Percentiles rank a stretch among this genome's conserved stretches.
phyloP scores from a whole-genome alignment of 768 basidiomycete genomes.

The Phlebiopsis flavidoalba region DNA sequence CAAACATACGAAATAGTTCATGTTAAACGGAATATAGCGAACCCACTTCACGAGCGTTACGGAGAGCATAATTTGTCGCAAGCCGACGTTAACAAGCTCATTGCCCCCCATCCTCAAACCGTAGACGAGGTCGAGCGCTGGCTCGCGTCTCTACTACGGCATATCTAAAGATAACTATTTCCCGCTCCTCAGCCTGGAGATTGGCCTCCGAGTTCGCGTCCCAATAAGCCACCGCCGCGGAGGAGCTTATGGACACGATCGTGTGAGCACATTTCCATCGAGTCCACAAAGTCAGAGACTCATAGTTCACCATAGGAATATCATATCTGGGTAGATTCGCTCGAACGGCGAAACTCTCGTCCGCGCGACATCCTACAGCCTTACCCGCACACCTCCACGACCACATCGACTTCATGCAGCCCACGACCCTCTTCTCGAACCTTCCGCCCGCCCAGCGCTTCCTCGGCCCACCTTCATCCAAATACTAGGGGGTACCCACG shows the following conservation, averaged over 20 bases:
- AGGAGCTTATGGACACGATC: slow-evolving; percentile 65
- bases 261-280: slow-evolving; percentile 31
- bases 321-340: slow-evolving; percentile 56
- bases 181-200: slow-evolving; percentile 61
- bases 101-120: slow-evolving; percentile 52
- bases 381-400: slow-evolving; percentile 52
- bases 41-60: slow-evolving; percentile 24
- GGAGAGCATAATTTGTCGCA: slow-evolving; percentile 47
- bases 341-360: slow-evolving; percentile 46
- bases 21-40: slow-evolving; percentile 7
- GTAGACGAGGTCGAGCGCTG: slow-evolving; percentile 53
- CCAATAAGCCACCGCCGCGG: slow-evolving; percentile 54
- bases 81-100: slow-evolving; percentile 56
- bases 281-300: not conserved
- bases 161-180: slow-evolving; percentile 40
- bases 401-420: slow-evolving; percentile 65
- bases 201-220: slow-evolving; percentile 57
- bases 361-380: slow-evolving; percentile 62
- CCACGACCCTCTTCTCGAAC: slow-evolving; percentile 65
- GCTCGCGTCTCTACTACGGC: slow-evolving; percentile 52
- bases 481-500: not conserved
- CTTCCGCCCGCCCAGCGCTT: slow-evolving; percentile 36
- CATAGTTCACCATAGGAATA: slow-evolving; percentile 44
- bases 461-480: slow-evolving; percentile 26
- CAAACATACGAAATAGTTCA: not conserved